A percentile compares a stretch with the other conserved stretches of the same genome.
phyloP scores from a whole-genome alignment of 1,284 basidiomycete species.

The Gastroboletus turbinatus region DNA sequence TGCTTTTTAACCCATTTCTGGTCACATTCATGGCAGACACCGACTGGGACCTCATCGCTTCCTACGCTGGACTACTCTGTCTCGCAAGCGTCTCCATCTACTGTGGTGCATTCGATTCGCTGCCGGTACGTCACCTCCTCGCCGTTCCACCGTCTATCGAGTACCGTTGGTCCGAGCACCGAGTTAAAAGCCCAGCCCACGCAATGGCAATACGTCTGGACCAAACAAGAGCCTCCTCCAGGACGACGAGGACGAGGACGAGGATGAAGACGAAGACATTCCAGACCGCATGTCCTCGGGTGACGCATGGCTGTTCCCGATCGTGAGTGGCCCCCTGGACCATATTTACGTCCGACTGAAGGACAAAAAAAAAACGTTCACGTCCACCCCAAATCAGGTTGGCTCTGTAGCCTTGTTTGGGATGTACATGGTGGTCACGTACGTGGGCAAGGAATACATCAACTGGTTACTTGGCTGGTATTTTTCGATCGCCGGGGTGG shows the following conservation, averaged over 20 bases:
- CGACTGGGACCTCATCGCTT: constrained; percentile 62
- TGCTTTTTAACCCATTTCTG: neutral
- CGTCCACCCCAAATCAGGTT: constrained; percentile 40
- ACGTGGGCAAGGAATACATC: constrained; percentile 80
- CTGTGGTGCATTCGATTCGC: constrained; percentile 63
- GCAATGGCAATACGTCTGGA: neutral
- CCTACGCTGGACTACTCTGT: constrained; percentile 63
- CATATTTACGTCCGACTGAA: neutral
- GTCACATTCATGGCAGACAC: constrained; percentile 16
- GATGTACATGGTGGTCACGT: constrained; percentile 73
- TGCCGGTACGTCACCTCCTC: constrained; percentile 49
- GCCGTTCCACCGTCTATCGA: neutral
- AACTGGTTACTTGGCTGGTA: constrained; percentile 79
- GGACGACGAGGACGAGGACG: constrained; percentile 30
- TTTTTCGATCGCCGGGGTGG: constrained; percentile 64
- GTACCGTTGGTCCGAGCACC: neutral
- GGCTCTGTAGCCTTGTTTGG: constrained; percentile 66
- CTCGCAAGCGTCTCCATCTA: constrained; percentile 66
- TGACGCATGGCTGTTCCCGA: constrained; percentile 78
- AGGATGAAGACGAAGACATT: constrained; percentile 47
- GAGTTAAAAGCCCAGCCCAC: constrained; percentile 11
- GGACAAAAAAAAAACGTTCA: neutral
- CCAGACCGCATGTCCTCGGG: constrained; percentile 59
- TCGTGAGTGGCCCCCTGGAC: constrained; percentile 48
- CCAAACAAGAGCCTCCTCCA: constrained; percentile 18